Evolutionary conservation across 2,329 filamentous ascomycete species (phyloP).

Genomic region (Botrytis tulipae): DNA sequence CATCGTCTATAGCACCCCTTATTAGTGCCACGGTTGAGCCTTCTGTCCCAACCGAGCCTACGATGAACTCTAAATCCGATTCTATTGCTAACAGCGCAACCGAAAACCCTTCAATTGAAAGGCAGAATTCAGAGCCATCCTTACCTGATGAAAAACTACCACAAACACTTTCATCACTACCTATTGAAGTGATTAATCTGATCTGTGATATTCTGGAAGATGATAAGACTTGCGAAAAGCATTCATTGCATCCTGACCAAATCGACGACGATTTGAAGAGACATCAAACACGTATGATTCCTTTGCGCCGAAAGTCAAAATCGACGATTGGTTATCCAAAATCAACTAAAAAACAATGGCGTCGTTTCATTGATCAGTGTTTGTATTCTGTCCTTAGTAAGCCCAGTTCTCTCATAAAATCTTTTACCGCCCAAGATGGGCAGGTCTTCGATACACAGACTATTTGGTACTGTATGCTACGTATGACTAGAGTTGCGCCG

Average conservation of each 20-base stretch:
- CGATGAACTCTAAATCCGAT: background rate
- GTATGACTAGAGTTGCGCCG: constrained; percentile 56
- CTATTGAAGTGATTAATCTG: constrained; percentile 56
- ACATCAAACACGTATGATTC: constrained; percentile 13
- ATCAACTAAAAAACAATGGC: constrained; percentile 47
- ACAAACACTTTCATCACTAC: constrained; percentile 55
- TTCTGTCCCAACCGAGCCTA: background rate
- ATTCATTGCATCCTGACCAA: constrained; percentile 44
- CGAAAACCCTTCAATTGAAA: background rate
- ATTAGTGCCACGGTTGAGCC: background rate
- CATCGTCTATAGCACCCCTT: background rate
- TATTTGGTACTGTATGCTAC: constrained; percentile 62
- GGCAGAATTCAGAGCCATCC: background rate
- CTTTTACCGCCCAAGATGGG: constrained; percentile 52
- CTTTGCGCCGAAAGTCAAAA: constrained; percentile 7
- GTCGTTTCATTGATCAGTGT: constrained; percentile 60
- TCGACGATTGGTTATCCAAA: background rate
- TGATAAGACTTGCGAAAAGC: constrained; percentile 53
- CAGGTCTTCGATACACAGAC: constrained; percentile 59
- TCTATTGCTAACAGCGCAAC: background rate
- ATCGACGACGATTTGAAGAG: constrained; percentile 25
- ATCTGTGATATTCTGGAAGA: constrained; percentile 59
- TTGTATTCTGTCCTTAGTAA: constrained; percentile 63
- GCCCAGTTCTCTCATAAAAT: constrained; percentile 52
- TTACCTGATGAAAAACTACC: constrained; percentile 42